These are phyloP conservation scores for Xylariaceae sp. DNA, from an alignment of 2,329 filamentous ascomycete species.

Conservation along the genomic window DNA sequence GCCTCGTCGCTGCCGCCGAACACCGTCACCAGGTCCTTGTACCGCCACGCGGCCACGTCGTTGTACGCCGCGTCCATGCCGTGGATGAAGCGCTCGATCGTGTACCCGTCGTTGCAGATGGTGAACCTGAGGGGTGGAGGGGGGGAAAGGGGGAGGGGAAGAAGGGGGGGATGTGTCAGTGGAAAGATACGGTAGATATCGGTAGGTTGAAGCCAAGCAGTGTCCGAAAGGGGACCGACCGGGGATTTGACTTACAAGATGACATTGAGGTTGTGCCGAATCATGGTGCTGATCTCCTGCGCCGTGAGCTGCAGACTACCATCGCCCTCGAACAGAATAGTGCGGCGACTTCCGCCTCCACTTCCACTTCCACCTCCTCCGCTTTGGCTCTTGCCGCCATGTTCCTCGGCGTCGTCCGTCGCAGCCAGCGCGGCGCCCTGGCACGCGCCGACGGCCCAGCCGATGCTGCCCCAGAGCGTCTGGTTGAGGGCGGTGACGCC, in stretches of 20 bases:
- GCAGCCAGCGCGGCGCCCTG: slow-evolving; percentile 65
- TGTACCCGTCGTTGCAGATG: slow-evolving; percentile 83
- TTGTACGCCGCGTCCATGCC: slow-evolving; percentile 76
- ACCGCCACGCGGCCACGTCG: slow-evolving; percentile 69
- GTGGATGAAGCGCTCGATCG: slow-evolving; percentile 83
- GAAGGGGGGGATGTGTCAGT: neutral
- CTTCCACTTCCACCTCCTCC: too few relatives aligned
- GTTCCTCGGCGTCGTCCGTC: slow-evolving; percentile 48
- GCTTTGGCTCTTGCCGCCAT: too few relatives aligned
- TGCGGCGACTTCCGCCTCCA: slow-evolving; percentile 49
- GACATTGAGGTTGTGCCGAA: slow-evolving; percentile 63
- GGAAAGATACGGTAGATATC: too few relatives aligned
- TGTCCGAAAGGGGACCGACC: neutral
- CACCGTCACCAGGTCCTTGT: slow-evolving; percentile 57
- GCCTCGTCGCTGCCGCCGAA: slow-evolving; percentile 52
- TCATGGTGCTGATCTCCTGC: slow-evolving; percentile 79
- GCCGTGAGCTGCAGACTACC: slow-evolving; percentile 79
- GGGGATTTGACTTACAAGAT: slow-evolving; percentile 70
- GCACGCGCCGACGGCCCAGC: slow-evolving; percentile 51
- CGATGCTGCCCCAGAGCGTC: slow-evolving; percentile 63
- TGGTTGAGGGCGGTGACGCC: slow-evolving; percentile 76
- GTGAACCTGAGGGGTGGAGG: slow-evolving; percentile 49
- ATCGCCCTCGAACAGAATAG: slow-evolving; percentile 82
- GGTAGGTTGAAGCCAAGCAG: too few relatives aligned
- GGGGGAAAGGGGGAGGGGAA: neutral